phyloP scores from a whole-genome alignment of 2,329 filamentous ascomycete genomes.

The Macrophomina tecta region DNA sequence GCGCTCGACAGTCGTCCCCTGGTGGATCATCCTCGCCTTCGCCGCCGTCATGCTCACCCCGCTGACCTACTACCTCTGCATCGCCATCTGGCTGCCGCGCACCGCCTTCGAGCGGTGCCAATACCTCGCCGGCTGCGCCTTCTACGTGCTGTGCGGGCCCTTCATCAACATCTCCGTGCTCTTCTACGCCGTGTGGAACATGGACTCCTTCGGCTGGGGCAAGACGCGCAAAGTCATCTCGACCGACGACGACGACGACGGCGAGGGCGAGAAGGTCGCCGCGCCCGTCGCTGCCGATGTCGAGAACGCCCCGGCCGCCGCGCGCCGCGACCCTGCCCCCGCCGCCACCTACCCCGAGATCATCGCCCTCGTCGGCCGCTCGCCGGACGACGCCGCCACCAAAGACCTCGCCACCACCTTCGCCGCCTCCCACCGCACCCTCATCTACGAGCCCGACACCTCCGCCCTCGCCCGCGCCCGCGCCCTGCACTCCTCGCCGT shows the following conservation, averaged over 20 bases:
- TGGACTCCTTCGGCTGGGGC: conserved; percentile 56
- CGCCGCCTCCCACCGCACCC: conserved; percentile 2
- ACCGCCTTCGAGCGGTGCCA: conserved; percentile 35
- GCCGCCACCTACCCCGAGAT: not conserved
- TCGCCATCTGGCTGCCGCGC: conserved; percentile 39
- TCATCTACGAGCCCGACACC: not conserved
- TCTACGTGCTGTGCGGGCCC: conserved; percentile 41
- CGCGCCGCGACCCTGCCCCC: not conserved
- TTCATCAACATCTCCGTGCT: conserved; percentile 54
- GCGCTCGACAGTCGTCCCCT: conserved; percentile 24
- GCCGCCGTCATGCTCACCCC: conserved; percentile 39
- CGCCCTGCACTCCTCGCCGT: not conserved
- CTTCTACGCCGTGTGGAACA: conserved; percentile 50
- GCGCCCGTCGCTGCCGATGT: not conserved
- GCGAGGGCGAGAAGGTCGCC: not conserved
- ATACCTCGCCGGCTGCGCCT: conserved; percentile 37
- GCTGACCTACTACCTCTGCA: conserved; percentile 37
- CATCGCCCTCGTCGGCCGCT: not conserved
- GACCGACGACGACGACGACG: conserved; percentile 11
- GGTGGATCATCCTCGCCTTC: conserved; percentile 33
- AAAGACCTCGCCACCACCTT: not conserved
- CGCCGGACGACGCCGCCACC: not conserved
- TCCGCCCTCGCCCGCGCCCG: not conserved
- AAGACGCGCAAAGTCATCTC: conserved; percentile 44
- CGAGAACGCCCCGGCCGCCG: not conserved